Conservation (phyloP, 2,329 filamentous ascomycete genomes). For the Emmonsiellopsis sp. region DNA sequence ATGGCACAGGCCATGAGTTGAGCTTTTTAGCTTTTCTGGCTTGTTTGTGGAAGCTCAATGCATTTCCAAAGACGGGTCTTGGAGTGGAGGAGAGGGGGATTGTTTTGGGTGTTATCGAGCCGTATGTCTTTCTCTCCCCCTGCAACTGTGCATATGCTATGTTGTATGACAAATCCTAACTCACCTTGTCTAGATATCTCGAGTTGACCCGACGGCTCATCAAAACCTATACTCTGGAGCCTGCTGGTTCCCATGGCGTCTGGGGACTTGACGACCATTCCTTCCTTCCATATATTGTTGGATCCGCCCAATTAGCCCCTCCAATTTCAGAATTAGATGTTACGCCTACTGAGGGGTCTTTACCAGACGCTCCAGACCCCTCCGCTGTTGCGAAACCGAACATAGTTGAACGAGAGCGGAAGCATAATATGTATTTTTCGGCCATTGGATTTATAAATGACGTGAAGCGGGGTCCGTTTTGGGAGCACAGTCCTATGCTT, state of each 20-base stretch:
- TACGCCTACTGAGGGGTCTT: slow-evolving; percentile 71
- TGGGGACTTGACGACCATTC: slow-evolving; percentile 98
- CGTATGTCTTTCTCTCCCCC: slow-evolving; percentile 45
- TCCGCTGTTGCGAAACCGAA: slow-evolving; percentile 56
- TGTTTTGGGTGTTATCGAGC: slow-evolving; percentile 73
- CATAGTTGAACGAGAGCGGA: slow-evolving; percentile 57
- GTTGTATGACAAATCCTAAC: not conserved
- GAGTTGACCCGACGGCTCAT: slow-evolving; percentile 73
- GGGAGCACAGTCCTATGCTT: slow-evolving; percentile 90
- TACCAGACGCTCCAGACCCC: slow-evolving; percentile 62
- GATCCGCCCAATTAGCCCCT: slow-evolving; percentile 79
- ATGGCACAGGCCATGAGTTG: slow-evolving; percentile 91
- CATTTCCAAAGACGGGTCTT: slow-evolving; percentile 52
- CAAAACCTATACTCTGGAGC: slow-evolving; percentile 83
- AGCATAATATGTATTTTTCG: slow-evolving; percentile 80
- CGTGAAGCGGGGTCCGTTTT: slow-evolving; percentile 92
- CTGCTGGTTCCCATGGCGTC: slow-evolving; percentile 90
- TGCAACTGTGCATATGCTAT: not conserved
- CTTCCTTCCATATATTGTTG: slow-evolving; percentile 89
- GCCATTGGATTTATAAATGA: slow-evolving; percentile 96
- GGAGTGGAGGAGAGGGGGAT: slow-evolving; percentile 65
- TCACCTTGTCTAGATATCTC: slow-evolving; percentile 54
- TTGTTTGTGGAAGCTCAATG: slow-evolving; percentile 81
- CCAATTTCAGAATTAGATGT: slow-evolving; percentile 56
- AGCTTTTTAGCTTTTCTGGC: slow-evolving; percentile 90